Conservation (phyloP, 805 yeast genomes). For the Saturnispora silvae region DNA sequence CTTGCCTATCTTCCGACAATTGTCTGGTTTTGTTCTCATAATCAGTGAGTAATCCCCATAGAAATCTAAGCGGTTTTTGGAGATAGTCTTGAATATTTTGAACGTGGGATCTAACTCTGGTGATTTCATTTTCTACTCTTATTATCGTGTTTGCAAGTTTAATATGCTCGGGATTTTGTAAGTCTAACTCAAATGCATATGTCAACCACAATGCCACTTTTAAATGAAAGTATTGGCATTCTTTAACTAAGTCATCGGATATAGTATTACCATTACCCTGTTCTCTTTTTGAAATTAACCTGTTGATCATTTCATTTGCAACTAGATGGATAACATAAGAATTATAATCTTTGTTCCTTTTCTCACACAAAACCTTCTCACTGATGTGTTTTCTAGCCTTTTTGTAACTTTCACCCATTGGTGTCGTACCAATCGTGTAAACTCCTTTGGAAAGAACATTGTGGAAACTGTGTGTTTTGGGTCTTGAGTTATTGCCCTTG, state of each 20-base stretch:
- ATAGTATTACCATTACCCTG: background rate
- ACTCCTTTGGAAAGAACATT: slow-evolving; percentile 45
- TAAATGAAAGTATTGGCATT: slow-evolving; percentile 41
- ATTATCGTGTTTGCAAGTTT: slow-evolving; percentile 41
- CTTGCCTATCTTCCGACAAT: slow-evolving; percentile 34
- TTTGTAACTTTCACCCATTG: slow-evolving; percentile 38
- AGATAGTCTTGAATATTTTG: slow-evolving; percentile 46
- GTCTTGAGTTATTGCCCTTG: slow-evolving; percentile 54
- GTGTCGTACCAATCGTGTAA: slow-evolving; percentile 57
- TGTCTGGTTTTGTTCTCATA: slow-evolving; percentile 16
- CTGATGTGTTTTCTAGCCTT: slow-evolving; percentile 40
- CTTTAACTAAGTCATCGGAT: slow-evolving; percentile 17
- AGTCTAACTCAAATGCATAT: slow-evolving; percentile 41
- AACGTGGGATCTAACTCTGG: slow-evolving; percentile 46
- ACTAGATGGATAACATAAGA: slow-evolving; percentile 30
- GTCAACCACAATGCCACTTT: slow-evolving; percentile 40
- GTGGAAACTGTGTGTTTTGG: slow-evolving; percentile 59
- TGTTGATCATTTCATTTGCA: slow-evolving; percentile 21
- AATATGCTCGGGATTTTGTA: slow-evolving; percentile 29
- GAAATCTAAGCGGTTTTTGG: slow-evolving; percentile 30
- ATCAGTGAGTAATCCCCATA: slow-evolving; percentile 12
- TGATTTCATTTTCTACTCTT: slow-evolving; percentile 44
- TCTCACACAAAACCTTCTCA: slow-evolving; percentile 30
- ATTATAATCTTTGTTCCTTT: slow-evolving; percentile 25
- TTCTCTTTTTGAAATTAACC: slow-evolving; percentile 11